A percentile compares a stretch with the other conserved stretches of the same genome.
These are phyloP conservation scores for Paramecium caudatum DNA, from an alignment of 73 alveolate species.

Conservation along the genomic window DNA sequence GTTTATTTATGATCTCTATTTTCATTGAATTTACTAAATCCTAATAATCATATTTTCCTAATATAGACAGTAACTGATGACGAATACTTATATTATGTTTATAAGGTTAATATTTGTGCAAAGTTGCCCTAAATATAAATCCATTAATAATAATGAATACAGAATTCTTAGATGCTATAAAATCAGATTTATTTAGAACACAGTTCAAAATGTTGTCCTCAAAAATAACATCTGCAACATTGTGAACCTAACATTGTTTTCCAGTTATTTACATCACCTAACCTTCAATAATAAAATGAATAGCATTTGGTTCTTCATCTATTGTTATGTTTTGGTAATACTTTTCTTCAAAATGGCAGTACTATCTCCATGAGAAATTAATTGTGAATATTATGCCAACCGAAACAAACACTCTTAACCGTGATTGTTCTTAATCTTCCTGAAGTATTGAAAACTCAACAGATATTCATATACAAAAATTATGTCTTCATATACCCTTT, in stretches of 20 bases:
- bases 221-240: background rate
- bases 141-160: background rate
- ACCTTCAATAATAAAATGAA: conserved; percentile 22
- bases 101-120: background rate
- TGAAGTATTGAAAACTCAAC: background rate
- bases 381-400: background rate
- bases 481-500: background rate
- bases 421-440: background rate
- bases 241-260: background rate
- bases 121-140: background rate
- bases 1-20: background rate
- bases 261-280: conserved; percentile 11
- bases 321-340: conserved; percentile 4
- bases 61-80: background rate
- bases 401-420: conserved; percentile 21
- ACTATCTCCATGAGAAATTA: background rate
- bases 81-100: background rate
- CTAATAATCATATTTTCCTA: background rate
- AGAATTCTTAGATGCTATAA: background rate
- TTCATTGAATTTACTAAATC: background rate
- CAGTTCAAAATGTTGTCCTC: background rate
- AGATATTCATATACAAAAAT: conserved; percentile 5
- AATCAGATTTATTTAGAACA: background rate
- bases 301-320: conserved; percentile 51
- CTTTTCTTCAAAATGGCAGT: background rate